Evolutionary conservation across 2,329 filamentous ascomycete genomes (phyloP), one percentile per base, ranked within the genome.

Genomic region (Tolypocladium guangdongense): DNA sequence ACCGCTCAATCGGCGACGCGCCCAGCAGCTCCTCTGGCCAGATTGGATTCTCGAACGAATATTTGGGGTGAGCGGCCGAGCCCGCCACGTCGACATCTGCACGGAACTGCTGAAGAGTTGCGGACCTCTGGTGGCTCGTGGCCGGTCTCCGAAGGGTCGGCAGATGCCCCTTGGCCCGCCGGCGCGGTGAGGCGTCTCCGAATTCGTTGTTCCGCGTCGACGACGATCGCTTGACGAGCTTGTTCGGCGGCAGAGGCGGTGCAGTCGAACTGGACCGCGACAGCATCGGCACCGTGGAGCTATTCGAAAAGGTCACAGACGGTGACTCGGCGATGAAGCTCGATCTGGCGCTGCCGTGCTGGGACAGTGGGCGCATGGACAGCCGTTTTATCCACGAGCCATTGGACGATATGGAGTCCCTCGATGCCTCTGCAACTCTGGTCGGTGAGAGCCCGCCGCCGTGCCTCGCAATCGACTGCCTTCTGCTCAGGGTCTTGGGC

Each of bases 101-200:
- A 52, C 71, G 66, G 32, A 72, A 66, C 56, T 83, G 78, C 59
- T 87, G 82, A 32, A 89, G 71, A 1, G 85, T 88, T 36, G 82
- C 83, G 47, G 85, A 87, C 61, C 88, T 78, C 65, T 91, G 86
- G 63, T 90, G 87, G 66, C 87, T 90, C 20, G 88, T 91, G 47
- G 86, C 86, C 51, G 88, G 88, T 60, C 87, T 76, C 55, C 85
- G 82, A 55, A 91, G 76, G 24, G 80, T 82, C 2, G 82, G 78
- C 56, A 87, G 73, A 62, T 86, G 81, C 49, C 83, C 78, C 58
- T 72, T 81, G 35, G 83, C 76, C 57, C 77, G 73, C 55, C 74
- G 75, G 54, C 74, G 72, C 33, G 70, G 64, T 35, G 71, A 58
- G 45, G 71, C 64, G 7, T 75, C 70, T 49, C 73, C 39, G 27